phyloP scores from a whole-genome alignment of 805 yeast genomes.

The Candida ficus region DNA sequence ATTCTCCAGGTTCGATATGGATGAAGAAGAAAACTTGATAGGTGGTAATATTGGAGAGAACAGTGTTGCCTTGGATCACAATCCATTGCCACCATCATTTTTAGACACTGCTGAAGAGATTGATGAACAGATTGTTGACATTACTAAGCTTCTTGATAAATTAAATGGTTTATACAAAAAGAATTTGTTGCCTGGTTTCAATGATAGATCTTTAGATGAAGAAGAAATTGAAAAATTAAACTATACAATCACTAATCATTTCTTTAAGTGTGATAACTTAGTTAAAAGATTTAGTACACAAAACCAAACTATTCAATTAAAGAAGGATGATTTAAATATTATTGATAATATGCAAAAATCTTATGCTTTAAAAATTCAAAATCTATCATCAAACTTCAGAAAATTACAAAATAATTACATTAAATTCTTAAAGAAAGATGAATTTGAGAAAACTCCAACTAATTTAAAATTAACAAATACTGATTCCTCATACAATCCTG shows the following conservation, averaged over 20 bases:
- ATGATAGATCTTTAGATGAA: conserved; percentile 74
- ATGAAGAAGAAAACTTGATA: conserved; percentile 28
- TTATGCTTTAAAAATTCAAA: conserved; percentile 82
- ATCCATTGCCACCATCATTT: conserved; percentile 70
- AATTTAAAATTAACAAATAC: conserved; percentile 2
- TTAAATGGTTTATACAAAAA: conserved; percentile 71
- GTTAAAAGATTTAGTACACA: conserved; percentile 57
- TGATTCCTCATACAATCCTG: conserved; percentile 19
- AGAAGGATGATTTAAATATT: conserved; percentile 51
- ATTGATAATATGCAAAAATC: conserved; percentile 77
- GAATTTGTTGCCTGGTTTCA: conserved; percentile 81
- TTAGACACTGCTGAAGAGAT: conserved; percentile 69
- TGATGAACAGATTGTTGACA: conserved; percentile 52
- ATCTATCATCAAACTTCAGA: conserved; percentile 69
- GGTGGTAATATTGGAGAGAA: conserved; percentile 16
- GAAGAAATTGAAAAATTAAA: conserved; percentile 74
- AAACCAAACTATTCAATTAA: conserved; percentile 28
- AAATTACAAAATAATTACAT: conserved; percentile 87
- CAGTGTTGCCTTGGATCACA: conserved; percentile 47
- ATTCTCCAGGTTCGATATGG: conserved; percentile 22
- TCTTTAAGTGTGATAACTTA: conserved; percentile 73
- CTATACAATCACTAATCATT: conserved; percentile 63
- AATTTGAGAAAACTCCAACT: conserved; percentile 43
- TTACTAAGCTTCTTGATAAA: conserved; percentile 50
- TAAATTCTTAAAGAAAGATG: conserved; percentile 77